Evolutionary conservation across 2,329 filamentous ascomycete genomes (phyloP).

Genomic region (Apiospora sp.): DNA sequence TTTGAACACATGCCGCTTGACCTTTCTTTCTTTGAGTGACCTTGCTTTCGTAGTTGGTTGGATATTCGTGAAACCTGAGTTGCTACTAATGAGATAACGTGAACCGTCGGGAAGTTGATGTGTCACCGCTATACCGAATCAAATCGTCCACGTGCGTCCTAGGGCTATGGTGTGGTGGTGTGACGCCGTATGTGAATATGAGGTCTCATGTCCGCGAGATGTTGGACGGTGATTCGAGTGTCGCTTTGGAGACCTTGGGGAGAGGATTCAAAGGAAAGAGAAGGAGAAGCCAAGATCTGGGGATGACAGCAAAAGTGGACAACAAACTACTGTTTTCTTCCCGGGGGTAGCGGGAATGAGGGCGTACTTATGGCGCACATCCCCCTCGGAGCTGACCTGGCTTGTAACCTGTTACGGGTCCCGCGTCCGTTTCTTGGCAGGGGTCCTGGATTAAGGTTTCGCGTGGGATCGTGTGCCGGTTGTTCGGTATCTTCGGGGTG

Average conservation of each 20-base stretch:
- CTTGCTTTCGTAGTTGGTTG: background rate
- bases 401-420: background rate
- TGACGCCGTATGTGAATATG: background rate
- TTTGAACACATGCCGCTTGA: background rate
- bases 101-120: background rate
- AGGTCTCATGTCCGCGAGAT: background rate
- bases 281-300: background rate
- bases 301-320: background rate
- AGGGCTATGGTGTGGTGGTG: background rate
- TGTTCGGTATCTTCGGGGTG: background rate
- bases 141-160: background rate
- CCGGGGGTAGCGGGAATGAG: background rate
- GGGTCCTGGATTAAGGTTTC: conserved; percentile 4
- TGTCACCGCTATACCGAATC: background rate
- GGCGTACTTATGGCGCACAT: background rate
- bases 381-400: background rate
- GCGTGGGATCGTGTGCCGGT: background rate
- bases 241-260: no score
- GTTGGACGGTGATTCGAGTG: background rate
- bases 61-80: background rate
- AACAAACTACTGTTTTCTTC: background rate
- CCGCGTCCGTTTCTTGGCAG: background rate
- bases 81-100: background rate
- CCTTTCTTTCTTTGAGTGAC: no score
- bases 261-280: background rate